Base-by-base conservation (phyloP, 768 basidiomycete genomes). In the Podaxis sp. region DNA sequence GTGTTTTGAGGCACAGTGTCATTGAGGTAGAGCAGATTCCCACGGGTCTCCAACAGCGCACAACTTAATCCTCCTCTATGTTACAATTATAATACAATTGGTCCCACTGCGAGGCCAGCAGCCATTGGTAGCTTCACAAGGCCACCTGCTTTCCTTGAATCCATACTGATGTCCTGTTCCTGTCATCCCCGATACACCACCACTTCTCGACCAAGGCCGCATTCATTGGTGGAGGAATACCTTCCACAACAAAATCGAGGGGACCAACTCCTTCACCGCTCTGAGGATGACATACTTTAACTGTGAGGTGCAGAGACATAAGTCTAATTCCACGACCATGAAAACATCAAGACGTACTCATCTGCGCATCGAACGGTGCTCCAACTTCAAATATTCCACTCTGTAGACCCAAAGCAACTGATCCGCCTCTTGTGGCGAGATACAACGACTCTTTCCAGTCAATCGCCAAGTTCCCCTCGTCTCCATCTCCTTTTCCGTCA, bases 401-500 rank as follows among this genome's bases (percentile, higher is more conserved):
- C 14, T 74, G 73, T 23, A 93, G 74, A 1, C 83, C 84, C 13
- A 96, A 74, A 9, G 91, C 89, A 55, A 76, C 67, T 0, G 90
- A 85, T 5, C 94, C 93, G 5, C 94, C 93, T 47, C 81, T 75
- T 1, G 93, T 96, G 0, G 90, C 92, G 25, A 96, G 80, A 69
- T 85, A 94, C 11, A 95, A 69, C 0, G 89, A 74, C 62, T 93
- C 92, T 65, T 83, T 87, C 94, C 93, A 96, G 67, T 88, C 82
- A 16, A 95, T 77, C 0, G 83, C 79, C 21, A 89, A 67, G 28
- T 25, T 46, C 50, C 59, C 28, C 18, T 62, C 25, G 21, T 36
- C 37, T 54, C 62, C 16, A 62, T 58, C 25, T 61, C 54, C 6
- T 23, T 57, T 40, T 27, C 25, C 27, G 44, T 2, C 56, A 59